phyloP scores from a whole-genome alignment of 2,329 filamentous ascomycete genomes.

The Metarhizium rileyi region DNA sequence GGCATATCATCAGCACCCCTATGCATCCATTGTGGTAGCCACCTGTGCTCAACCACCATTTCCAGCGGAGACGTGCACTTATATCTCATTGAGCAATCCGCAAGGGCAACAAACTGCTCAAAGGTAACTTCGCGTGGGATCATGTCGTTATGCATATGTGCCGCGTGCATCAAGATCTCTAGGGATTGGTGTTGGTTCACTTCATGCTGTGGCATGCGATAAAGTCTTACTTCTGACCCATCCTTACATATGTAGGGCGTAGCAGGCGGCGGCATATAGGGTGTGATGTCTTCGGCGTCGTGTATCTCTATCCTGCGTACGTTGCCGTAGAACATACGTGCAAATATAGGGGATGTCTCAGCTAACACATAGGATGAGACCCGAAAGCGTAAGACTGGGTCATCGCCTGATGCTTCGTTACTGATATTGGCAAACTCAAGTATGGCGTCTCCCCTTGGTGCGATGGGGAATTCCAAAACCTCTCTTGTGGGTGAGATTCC shows the following conservation, averaged over 20 bases:
- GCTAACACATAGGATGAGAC: slow-evolving; percentile 41
- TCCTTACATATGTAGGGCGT: slow-evolving; percentile 30
- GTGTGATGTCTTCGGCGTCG: slow-evolving; percentile 27
- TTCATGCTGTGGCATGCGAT: slow-evolving; percentile 44
- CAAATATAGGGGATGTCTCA: slow-evolving; percentile 43
- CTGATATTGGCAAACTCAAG: slow-evolving; percentile 40
- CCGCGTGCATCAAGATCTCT: slow-evolving; percentile 39
- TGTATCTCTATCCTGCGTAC: slow-evolving; percentile 20
- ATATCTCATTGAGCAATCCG: slow-evolving; percentile 39
- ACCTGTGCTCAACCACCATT: slow-evolving; percentile 37
- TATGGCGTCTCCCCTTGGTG: slow-evolving; percentile 36
- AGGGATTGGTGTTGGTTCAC: slow-evolving; percentile 30
- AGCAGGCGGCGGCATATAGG: slow-evolving; percentile 25
- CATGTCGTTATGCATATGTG: slow-evolving; percentile 37
- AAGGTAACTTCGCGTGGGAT: slow-evolving; percentile 38
- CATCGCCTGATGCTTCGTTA: slow-evolving; percentile 18
- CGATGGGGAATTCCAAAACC: slow-evolving; percentile 33
- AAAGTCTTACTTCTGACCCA: slow-evolving; percentile 34
- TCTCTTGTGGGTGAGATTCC: slow-evolving; percentile 29
- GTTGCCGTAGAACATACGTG: slow-evolving; percentile 32
- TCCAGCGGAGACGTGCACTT: slow-evolving; percentile 42
- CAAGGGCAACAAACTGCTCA: slow-evolving; percentile 40
- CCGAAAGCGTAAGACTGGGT: slow-evolving; percentile 37
- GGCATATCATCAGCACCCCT: slow-evolving; percentile 37
- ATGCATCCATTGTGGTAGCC: slow-evolving; percentile 43